These are phyloP conservation scores for Clavariopsis aquatica DNA, from an alignment of 495 filamentous ascomycete genomes.

Conservation along the genomic window DNA sequence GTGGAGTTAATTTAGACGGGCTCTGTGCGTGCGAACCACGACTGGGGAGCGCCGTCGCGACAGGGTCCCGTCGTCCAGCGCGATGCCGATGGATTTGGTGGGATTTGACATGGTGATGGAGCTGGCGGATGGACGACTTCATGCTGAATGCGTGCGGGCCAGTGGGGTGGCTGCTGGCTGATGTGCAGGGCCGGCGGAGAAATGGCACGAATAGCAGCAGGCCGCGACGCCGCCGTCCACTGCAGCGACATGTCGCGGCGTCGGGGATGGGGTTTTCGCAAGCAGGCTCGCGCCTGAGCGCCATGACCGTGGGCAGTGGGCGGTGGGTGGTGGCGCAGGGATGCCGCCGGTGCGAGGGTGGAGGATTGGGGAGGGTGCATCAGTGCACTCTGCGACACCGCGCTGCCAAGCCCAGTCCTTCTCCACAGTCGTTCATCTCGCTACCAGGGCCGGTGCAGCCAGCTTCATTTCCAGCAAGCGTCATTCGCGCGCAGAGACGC, in stretches of 20 bases:
- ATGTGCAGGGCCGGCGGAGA: conserved; percentile 5
- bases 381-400: conserved; percentile 29
- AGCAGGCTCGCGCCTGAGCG: not conserved
- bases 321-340: conserved; percentile 7
- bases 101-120: not conserved
- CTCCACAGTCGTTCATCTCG: conserved; percentile 40
- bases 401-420: conserved; percentile 29
- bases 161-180: not conserved
- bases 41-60: conserved; percentile 20
- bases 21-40: conserved; percentile 23
- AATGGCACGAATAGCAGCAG: conserved; percentile 6
- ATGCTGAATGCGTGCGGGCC: not conserved
- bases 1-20: conserved; percentile 20
- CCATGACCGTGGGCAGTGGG: not conserved
- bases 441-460: conserved; percentile 24
- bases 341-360: not conserved
- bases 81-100: not conserved
- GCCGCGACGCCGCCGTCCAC: no score
- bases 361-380: not conserved
- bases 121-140: not conserved
- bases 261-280: not conserved
- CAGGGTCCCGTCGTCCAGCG: conserved; percentile 8
- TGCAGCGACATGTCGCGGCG: not conserved
- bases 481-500: conserved; percentile 1
- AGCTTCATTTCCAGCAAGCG: conserved; percentile 21